Evolutionary conservation across 352 stramenopile genomes (phyloP).

Genomic region (Phytopythium ostracodes): DNA sequence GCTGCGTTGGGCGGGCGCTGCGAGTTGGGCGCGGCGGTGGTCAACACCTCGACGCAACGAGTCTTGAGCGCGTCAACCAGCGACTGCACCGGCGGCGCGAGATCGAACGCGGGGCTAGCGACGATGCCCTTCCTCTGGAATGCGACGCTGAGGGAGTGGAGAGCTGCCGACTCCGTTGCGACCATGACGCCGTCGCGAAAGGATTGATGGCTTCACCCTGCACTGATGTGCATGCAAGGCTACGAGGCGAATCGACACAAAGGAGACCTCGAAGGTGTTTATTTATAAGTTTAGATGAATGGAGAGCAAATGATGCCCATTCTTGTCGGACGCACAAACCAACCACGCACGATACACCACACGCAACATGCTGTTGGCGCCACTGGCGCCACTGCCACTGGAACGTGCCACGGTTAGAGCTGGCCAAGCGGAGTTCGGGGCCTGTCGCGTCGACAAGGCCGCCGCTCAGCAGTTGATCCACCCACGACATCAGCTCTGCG

Average conservation of each 20-base stretch:
- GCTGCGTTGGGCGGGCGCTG: not conserved
- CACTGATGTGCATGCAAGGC: no score
- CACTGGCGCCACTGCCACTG: no score
- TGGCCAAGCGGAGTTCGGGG: no score
- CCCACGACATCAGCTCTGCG: no score
- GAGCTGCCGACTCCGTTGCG: not conserved
- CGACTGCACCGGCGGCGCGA: constrained; percentile 1
- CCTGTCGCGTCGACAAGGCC: no score
- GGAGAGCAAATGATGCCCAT: not conserved
- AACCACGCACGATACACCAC: no score
- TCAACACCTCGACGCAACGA: not conserved
- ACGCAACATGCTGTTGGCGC: no score
- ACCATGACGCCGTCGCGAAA: not conserved
- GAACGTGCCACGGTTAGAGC: no score
- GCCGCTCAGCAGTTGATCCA: no score
- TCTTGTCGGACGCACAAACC: not conserved
- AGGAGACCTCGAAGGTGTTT: not conserved
- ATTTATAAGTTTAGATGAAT: not conserved
- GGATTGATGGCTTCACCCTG: not conserved
- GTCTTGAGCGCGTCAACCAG: constrained; percentile 5
- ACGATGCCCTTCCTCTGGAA: constrained; percentile 13
- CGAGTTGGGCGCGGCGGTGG: not conserved
- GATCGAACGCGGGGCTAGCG: not conserved
- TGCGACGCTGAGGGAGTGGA: not conserved
- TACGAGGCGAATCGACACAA: no score